Evolutionary conservation across 2,329 filamentous ascomycete species (phyloP), one percentile per base, ranked within the genome.

Genomic region (Phialophora tarda): DNA sequence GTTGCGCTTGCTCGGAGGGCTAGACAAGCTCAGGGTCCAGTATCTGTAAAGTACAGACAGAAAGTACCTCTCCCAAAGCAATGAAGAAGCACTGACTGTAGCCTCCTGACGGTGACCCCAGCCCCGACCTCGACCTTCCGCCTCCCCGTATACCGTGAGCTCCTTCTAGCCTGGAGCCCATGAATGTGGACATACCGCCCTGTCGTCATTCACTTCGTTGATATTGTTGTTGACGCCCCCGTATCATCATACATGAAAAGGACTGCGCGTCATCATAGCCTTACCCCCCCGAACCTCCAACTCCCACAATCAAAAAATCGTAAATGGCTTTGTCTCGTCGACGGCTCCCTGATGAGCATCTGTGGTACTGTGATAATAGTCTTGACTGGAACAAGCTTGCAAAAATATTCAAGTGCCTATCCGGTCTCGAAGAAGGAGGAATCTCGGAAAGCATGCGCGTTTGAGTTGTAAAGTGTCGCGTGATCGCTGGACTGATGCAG

Each of bases 321-420:
- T 47, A n/a, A 59, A 59, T 59, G 24, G 24, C 44, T 50, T 50
- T 32, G 47, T 12, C 41, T 48, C 38, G 41, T 32, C 44, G 28
- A 28, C 26, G 10, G 23, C 48, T 51, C 11, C 48, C 48, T 26
- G 21, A 26, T 51, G 48, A 51, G n/a, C 48, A 51, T 51, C 12
- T 17, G 48, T 24, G 26, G 34, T 10, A 56, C 17, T 28, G 53
- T 24, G 17, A 30, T 58, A 21, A 28, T 24, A 38, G 23, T 53
- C 67, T 69, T 69, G 67, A 66, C 67, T 69, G 67, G 67, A 57
- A 66, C 63, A 66, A 66, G 63, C 30, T 57, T 50, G 57, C 28
- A 59, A 34, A 58, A 58, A 38, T 38, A 14, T n/a, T 17, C n/a
- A 26, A 14, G 44, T 24, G 44, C 41, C 26, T 21, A n/a, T 41